phyloP scores from a whole-genome alignment of 768 basidiomycete species.

The Lepiota venenata region DNA sequence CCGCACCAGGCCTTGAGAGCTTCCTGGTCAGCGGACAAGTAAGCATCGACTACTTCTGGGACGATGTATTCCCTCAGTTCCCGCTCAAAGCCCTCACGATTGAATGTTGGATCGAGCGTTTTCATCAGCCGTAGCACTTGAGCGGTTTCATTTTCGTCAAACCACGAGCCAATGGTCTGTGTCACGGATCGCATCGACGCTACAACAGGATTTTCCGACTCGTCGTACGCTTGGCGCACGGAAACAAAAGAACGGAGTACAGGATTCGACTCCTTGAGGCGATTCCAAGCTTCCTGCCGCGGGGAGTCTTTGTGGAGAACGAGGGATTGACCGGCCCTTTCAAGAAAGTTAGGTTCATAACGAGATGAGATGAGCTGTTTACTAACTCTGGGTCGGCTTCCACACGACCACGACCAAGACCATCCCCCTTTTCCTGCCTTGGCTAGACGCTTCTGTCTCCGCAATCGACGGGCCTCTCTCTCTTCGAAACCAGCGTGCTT shows the following conservation, averaged over 20 bases:
- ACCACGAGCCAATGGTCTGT: slow-evolving; percentile 81
- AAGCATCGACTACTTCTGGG: slow-evolving; percentile 96
- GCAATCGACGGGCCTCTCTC: slow-evolving; percentile 80
- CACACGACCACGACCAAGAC: slow-evolving; percentile 53
- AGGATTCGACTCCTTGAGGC: slow-evolving; percentile 77
- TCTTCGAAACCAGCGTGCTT: slow-evolving; percentile 97
- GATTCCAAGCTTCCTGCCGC: slow-evolving; percentile 77
- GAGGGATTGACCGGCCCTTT: slow-evolving; percentile 81
- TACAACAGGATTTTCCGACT: slow-evolving; percentile 91
- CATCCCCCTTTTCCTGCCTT: slow-evolving; percentile 78
- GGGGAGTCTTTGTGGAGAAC: slow-evolving; percentile 83
- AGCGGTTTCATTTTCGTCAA: slow-evolving; percentile 98
- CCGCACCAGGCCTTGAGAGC: slow-evolving; percentile 88
- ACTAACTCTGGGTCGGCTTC: slow-evolving; percentile 81
- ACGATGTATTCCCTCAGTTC: slow-evolving; percentile 96
- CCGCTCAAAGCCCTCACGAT: slow-evolving; percentile 80
- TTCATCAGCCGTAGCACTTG: slow-evolving; percentile 88
- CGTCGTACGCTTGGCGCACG: slow-evolving; percentile 74
- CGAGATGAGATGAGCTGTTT: not conserved
- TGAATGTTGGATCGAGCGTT: slow-evolving; percentile 84
- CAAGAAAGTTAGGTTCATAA: not conserved
- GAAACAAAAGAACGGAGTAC: slow-evolving; percentile 56
- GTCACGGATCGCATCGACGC: slow-evolving; percentile 80
- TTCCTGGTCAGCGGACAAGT: slow-evolving; percentile 86
- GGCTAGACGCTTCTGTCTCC: slow-evolving; percentile 75